Conservation (phyloP, 1,139 yeast species). For the Kazachstania sp. region DNA sequence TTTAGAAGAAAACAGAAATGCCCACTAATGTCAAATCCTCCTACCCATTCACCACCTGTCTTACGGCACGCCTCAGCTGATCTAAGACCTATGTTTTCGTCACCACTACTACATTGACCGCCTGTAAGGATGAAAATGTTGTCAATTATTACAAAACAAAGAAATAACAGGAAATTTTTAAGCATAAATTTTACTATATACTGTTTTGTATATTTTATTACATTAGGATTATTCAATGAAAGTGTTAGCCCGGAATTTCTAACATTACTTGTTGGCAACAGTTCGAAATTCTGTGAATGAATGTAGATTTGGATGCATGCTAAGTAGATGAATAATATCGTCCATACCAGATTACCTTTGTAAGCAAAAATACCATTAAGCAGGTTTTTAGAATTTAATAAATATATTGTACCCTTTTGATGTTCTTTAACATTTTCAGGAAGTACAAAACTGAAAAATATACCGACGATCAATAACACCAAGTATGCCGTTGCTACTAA, state of each 20-base stretch:
- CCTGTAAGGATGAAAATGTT: slow-evolving; percentile 31
- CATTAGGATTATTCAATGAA: neutral
- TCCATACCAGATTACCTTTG: slow-evolving; percentile 31
- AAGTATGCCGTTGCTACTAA: slow-evolving; percentile 15
- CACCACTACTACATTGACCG: slow-evolving; percentile 28
- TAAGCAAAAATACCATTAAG: slow-evolving; percentile 33
- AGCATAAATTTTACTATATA: slow-evolving; percentile 24
- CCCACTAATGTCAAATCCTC: slow-evolving; percentile 59
- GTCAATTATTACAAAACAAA: slow-evolving; percentile 30
- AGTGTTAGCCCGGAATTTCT: slow-evolving; percentile 2
- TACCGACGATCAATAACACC: slow-evolving; percentile 15
- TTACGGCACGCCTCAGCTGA: slow-evolving; percentile 24
- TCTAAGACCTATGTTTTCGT: slow-evolving; percentile 8
- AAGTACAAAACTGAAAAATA: slow-evolving; percentile 12
- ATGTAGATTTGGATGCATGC: slow-evolving; percentile 13
- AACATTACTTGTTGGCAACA: slow-evolving; percentile 9
- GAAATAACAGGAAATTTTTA: slow-evolving; percentile 19
- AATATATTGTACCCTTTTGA: slow-evolving; percentile 17
- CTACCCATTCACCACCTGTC: slow-evolving; percentile 39
- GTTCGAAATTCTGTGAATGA: slow-evolving; percentile 6
- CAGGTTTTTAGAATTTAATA: slow-evolving; percentile 25
- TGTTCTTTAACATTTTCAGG: slow-evolving; percentile 13
- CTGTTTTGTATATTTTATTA: slow-evolving; percentile 11
- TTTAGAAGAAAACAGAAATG: slow-evolving; percentile 49
- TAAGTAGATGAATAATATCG: slow-evolving; percentile 19